phyloP scores from a whole-genome alignment of 2,329 filamentous ascomycete genomes.

The Penicillium sp. region DNA sequence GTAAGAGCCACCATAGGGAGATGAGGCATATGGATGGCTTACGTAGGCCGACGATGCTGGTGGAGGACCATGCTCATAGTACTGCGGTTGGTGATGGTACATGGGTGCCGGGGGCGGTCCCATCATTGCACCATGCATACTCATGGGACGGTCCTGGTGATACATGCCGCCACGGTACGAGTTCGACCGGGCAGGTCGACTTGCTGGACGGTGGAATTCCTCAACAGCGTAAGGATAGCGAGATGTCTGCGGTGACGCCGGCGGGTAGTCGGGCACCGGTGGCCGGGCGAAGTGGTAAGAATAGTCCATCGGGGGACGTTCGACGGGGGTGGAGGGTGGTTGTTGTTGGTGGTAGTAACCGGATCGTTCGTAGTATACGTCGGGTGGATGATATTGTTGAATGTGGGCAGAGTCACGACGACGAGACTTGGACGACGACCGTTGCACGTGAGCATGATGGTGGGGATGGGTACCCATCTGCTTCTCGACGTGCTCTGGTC shows the following conservation, averaged over 20 bases:
- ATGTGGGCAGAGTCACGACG: conserved; percentile 40
- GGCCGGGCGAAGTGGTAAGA: conserved; percentile 39
- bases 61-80: conserved; percentile 41
- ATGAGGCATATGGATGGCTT: conserved; percentile 39
- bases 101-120: conserved; percentile 35
- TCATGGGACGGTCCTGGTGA: conserved; percentile 44
- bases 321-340: conserved; percentile 37
- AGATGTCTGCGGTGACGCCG: conserved; percentile 40
- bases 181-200: conserved; percentile 40
- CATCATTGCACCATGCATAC: conserved; percentile 46
- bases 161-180: conserved; percentile 47
- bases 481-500: conserved; percentile 41
- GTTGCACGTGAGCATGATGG: conserved; percentile 37
- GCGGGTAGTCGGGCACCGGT: conserved; percentile 39
- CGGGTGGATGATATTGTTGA: conserved; percentile 39
- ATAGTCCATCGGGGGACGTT: conserved; percentile 42
- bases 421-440: conserved; percentile 43
- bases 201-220: conserved; percentile 40
- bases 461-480: conserved; percentile 42
- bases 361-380: conserved; percentile 46
- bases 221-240: conserved; percentile 40
- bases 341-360: conserved; percentile 42
- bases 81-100: conserved; percentile 30
- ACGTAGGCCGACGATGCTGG: conserved; percentile 47
- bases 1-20: conserved; percentile 42